phyloP scores from a whole-genome alignment of 1,284 basidiomycete genomes.

The Fomitiporia mediterranea region DNA sequence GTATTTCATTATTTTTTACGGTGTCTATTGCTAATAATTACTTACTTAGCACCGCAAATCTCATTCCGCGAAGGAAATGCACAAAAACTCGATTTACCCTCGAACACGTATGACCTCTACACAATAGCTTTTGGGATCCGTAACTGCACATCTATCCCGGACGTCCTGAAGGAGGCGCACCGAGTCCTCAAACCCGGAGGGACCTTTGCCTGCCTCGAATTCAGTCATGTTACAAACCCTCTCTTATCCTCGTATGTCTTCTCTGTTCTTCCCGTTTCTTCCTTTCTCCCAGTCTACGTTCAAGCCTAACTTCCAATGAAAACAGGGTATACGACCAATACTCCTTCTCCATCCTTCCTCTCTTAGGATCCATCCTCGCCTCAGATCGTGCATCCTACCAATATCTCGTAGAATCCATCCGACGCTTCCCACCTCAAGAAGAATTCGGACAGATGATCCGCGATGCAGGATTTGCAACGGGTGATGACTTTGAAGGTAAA shows the following conservation, averaged over 20 bases:
- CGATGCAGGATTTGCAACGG: conserved; percentile 81
- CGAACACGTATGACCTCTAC: conserved; percentile 90
- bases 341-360: conserved; percentile 94
- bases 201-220: conserved; percentile 94
- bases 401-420: conserved; percentile 97
- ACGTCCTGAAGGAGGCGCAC: conserved; percentile 86
- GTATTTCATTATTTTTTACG: neutral
- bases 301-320: conserved; percentile 14
- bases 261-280: neutral
- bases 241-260: conserved; percentile 74
- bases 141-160: conserved; percentile 93
- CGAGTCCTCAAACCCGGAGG: conserved; percentile 97
- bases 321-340: conserved; percentile 88
- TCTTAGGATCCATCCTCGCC: conserved; percentile 93
- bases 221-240: conserved; percentile 91
- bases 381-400: conserved; percentile 95
- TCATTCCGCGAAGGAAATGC: conserved; percentile 94
- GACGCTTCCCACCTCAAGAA: conserved; percentile 86
- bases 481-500: conserved; percentile 62
- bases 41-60: conserved; percentile 78
- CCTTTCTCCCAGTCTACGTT: neutral
- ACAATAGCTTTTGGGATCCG: conserved; percentile 99
- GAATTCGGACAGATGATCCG: conserved; percentile 90
- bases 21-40: conserved; percentile 5
- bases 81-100: conserved; percentile 73